phyloP scores from a whole-genome alignment of 2,329 filamentous ascomycete genomes.

The Cladobotryum protrusum region DNA sequence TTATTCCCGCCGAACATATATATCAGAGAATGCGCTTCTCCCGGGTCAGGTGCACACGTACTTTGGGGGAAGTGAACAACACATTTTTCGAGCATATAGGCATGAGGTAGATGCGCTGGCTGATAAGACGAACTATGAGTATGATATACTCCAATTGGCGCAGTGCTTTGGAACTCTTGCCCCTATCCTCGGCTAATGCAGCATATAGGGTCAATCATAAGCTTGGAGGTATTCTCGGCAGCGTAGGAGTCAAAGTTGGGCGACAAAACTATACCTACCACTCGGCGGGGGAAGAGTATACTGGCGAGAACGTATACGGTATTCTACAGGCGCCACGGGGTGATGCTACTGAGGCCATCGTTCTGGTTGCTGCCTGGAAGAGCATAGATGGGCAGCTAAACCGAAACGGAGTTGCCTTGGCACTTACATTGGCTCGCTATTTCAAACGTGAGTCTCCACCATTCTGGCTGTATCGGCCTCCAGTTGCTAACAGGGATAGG shows the following conservation, averaged over 20 bases:
- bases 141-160: conserved; percentile 19
- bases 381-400: conserved; percentile 77
- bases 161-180: background rate
- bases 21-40: conserved; percentile 93
- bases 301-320: conserved; percentile 87
- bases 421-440: conserved; percentile 82
- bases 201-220: conserved; percentile 55
- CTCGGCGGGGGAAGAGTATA: conserved; percentile 65
- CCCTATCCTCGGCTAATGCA: background rate
- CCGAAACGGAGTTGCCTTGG: conserved; percentile 77
- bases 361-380: conserved; percentile 82
- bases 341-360: conserved; percentile 94
- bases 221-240: conserved; percentile 68
- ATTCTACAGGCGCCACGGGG: conserved; percentile 89
- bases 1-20: conserved; percentile 89
- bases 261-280: conserved; percentile 83
- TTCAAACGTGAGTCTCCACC: conserved; percentile 62
- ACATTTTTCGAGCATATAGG: conserved; percentile 84
- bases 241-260: conserved; percentile 78
- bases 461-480: background rate
- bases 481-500: conserved; percentile 36
- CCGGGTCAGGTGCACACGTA: conserved; percentile 97
- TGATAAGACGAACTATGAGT: conserved; percentile 48
- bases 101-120: conserved; percentile 68
- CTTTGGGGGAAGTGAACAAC: conserved; percentile 92